phyloP scores from a whole-genome alignment of 208 protist genomes.

The Crithidia thermophila region DNA sequence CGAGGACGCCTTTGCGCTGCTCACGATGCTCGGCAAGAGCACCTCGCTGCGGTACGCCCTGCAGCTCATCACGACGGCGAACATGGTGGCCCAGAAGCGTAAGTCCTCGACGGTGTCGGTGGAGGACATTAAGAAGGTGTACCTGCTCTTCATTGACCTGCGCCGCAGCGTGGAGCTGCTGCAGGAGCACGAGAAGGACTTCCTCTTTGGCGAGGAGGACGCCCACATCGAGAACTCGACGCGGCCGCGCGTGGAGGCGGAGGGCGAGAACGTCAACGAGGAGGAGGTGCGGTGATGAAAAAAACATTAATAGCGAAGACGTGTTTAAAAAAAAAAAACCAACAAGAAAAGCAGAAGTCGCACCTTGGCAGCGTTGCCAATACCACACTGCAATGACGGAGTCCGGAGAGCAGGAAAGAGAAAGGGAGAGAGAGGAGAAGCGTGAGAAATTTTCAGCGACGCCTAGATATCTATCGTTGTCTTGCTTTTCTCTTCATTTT shows the following conservation, averaged over 20 bases:
- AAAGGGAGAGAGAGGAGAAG: not conserved
- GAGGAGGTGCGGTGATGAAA: constrained; percentile 48
- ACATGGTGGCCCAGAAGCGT: constrained; percentile 95
- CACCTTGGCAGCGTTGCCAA: no score
- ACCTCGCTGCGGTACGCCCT: constrained; percentile 99
- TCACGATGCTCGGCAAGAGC: constrained; percentile 96
- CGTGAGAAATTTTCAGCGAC: no score
- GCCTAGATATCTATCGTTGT: no score
- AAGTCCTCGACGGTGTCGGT: constrained; percentile 94
- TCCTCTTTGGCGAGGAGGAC: constrained; percentile 92
- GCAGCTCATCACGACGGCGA: constrained; percentile 99
- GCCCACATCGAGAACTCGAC: constrained; percentile 66
- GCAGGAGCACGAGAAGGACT: constrained; percentile 92
- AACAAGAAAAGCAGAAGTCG: no score
- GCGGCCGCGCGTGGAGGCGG: constrained; percentile 26
- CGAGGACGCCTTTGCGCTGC: constrained; percentile 94
- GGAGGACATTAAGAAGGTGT: constrained; percentile 97
- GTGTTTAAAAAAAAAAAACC: no score
- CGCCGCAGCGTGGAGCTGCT: constrained; percentile 90
- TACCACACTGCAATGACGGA: no score
- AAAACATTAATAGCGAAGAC: no score
- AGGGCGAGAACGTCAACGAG: constrained; percentile 42
- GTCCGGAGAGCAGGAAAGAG: no score
- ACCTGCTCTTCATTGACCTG: constrained; percentile 98
- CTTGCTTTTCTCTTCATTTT: no score